Percentiles rank a stretch among this genome's conserved stretches.
These are phyloP conservation scores for Aspergillus sp. DNA, from an alignment of 2,329 filamentous ascomycete genomes.

Conservation along the genomic window DNA sequence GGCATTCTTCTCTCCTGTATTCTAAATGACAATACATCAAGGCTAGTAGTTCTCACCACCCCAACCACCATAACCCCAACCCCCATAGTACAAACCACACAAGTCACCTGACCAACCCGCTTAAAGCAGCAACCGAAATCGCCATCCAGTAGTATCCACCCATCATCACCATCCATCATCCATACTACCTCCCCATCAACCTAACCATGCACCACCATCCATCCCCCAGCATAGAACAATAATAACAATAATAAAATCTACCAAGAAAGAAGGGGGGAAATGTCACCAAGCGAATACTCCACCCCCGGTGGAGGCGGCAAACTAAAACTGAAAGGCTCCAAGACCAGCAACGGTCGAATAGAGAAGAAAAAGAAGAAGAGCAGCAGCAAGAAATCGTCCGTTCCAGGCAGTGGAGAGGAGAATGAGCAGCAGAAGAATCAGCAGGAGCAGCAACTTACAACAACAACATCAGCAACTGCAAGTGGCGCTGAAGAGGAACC, in stretches of 20 bases:
- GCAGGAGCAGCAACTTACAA: slow-evolving; percentile 12
- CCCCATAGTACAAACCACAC: background rate
- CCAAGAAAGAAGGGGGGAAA: slow-evolving; percentile 1
- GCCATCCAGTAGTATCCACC: background rate
- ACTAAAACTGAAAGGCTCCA: slow-evolving; percentile 81
- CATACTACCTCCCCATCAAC: slow-evolving; percentile 12
- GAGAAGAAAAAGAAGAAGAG: slow-evolving; percentile 55
- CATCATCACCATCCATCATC: background rate
- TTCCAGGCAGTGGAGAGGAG: too few relatives aligned
- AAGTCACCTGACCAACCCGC: slow-evolving; percentile 16
- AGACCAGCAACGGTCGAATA: slow-evolving; percentile 55
- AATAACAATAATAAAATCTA: background rate
- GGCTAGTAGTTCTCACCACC: background rate
- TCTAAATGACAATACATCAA: too few relatives aligned
- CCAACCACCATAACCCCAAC: background rate
- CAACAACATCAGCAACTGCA: background rate
- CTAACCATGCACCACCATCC: background rate
- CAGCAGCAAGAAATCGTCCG: slow-evolving; percentile 18
- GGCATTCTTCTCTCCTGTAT: too few relatives aligned
- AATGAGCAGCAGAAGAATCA: slow-evolving; percentile 13
- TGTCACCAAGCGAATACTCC: slow-evolving; percentile 66
- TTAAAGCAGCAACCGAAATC: slow-evolving; percentile 5
- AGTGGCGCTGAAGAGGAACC: background rate
- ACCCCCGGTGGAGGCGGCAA: slow-evolving; percentile 66
- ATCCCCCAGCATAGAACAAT: background rate